Evolutionary conservation across 2,329 filamentous ascomycete species (phyloP), one percentile per base, ranked within the genome.

Genomic region (Fusarium clavum): DNA sequence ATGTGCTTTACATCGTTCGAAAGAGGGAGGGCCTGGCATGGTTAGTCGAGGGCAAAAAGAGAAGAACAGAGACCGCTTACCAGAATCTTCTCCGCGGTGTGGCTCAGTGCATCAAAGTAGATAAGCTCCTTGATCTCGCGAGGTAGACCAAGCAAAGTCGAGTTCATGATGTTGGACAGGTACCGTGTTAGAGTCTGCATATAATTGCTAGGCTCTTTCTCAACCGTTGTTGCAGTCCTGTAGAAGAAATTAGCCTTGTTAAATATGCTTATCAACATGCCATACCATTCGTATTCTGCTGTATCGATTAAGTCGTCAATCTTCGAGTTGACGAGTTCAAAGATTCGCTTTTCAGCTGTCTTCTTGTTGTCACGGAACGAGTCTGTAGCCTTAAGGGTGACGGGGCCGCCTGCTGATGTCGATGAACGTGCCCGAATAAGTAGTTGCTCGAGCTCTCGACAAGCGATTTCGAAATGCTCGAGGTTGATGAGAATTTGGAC

Each of bases 401-500:
- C 88, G 0, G 94, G 92, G 0, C 93, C 94, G 5, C 93, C 92
- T 3, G 92, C 91, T 2, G 92, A 93, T 14, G 90, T 91, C 8
- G 93, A 94, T 10, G 93, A 94, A 52, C 95, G 90, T 4, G 94
- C 94, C 74, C 93, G 88, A 55, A 95, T 94, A 40, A 99, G 86
- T 4, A 98, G 86, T 61, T 92, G 88, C 82, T 99, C 94, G 1
- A 99, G 86, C 76, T 98, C 94, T 73, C 90, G 88, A 77, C 96
- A 98, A 8, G 96, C 96, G 49, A 89, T 93, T 81, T 98, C 95
- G 78, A 99, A 98, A 80, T 99, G 94, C 78, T 98, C 95, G 20
- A 99, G 83, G 77, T 99, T 99, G 76, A 97, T 99, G 55, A 99
- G 85, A 73, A 99, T 99, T 78, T 99, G 96, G 25, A 99, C 96